These are phyloP conservation scores for Hypoxylon subgilvum DNA, from an alignment of 495 filamentous ascomycete genomes.

Conservation along the genomic window DNA sequence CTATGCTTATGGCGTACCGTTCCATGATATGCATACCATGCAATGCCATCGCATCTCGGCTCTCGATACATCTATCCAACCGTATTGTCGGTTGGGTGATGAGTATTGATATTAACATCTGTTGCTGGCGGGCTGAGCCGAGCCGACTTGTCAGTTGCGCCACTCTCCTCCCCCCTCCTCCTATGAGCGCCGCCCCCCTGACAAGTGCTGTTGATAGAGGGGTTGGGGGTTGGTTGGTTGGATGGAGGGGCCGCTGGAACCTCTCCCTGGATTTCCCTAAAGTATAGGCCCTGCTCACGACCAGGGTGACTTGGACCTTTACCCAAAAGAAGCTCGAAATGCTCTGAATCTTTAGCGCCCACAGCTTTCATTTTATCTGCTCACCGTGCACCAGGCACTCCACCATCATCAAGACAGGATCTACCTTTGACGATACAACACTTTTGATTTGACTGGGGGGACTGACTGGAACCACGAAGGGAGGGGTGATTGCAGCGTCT, in stretches of 20 bases:
- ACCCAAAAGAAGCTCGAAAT: slow-evolving; percentile 24
- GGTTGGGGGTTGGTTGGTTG: slow-evolving; percentile 17
- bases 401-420: slow-evolving; percentile 16
- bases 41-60: background rate
- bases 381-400: slow-evolving; percentile 31
- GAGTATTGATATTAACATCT: slow-evolving; percentile 15
- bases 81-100: slow-evolving; percentile 2
- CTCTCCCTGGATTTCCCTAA: slow-evolving; percentile 2
- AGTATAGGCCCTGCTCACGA: background rate
- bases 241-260: background rate
- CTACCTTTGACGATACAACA: slow-evolving; percentile 9
- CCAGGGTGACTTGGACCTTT: too few species aligned
- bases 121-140: slow-evolving; percentile 27
- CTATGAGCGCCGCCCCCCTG: background rate
- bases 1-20: too few species aligned
- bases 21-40: too few species aligned
- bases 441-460: slow-evolving; percentile 14
- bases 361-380: slow-evolving; percentile 14
- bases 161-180: background rate
- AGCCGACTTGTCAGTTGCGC: slow-evolving; percentile 15
- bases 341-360: slow-evolving; percentile 31
- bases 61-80: background rate
- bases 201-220: slow-evolving; percentile 16
- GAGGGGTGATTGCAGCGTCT: slow-evolving; percentile 24
- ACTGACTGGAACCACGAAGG: slow-evolving; percentile 30